Conservation (phyloP, 2,329 filamentous ascomycete genomes). For the Fusarium cyanostomum region DNA sequence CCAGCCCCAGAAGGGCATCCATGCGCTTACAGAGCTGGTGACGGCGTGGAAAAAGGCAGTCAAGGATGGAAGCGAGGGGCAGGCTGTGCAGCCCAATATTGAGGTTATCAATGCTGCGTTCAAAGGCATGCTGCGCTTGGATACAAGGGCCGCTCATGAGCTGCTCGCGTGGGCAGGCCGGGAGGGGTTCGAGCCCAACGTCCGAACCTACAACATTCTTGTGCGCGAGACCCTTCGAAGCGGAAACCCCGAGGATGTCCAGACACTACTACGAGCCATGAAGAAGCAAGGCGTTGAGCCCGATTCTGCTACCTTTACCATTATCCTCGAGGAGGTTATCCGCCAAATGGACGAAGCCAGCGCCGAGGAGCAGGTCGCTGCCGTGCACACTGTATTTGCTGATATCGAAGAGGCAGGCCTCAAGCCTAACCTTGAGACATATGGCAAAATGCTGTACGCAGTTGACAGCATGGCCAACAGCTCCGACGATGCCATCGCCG, state of each 20-base stretch:
- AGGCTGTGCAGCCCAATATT: slow-evolving; percentile 66
- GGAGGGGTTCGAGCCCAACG: slow-evolving; percentile 64
- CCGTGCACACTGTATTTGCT: slow-evolving; percentile 64
- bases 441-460: slow-evolving; percentile 74
- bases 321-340: slow-evolving; percentile 71
- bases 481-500: slow-evolving; percentile 62
- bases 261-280: slow-evolving; percentile 68
- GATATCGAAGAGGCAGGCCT: slow-evolving; percentile 68
- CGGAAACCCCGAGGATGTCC: slow-evolving; percentile 58
- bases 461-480: slow-evolving; percentile 49
- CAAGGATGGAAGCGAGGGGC: slow-evolving; percentile 36
- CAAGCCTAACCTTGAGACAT: slow-evolving; percentile 69
- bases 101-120: slow-evolving; percentile 76
- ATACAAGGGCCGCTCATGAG: slow-evolving; percentile 59
- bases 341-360: slow-evolving; percentile 51
- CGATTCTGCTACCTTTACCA: slow-evolving; percentile 76
- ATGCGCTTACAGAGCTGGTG: slow-evolving; percentile 73
- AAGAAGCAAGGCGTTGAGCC: slow-evolving; percentile 61
- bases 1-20: slow-evolving; percentile 64
- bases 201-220: slow-evolving; percentile 74
- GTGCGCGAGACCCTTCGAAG: slow-evolving; percentile 66
- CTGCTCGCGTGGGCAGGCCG: slow-evolving; percentile 68
- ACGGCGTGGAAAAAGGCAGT: slow-evolving; percentile 62
- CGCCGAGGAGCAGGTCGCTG: slow-evolving; percentile 59
- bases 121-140: slow-evolving; percentile 65